A percentile compares a stretch with the other conserved stretches of the same genome.
Conservation (phyloP, 2,329 filamentous ascomycete genomes). For the Blastomyces percursus region DNA sequence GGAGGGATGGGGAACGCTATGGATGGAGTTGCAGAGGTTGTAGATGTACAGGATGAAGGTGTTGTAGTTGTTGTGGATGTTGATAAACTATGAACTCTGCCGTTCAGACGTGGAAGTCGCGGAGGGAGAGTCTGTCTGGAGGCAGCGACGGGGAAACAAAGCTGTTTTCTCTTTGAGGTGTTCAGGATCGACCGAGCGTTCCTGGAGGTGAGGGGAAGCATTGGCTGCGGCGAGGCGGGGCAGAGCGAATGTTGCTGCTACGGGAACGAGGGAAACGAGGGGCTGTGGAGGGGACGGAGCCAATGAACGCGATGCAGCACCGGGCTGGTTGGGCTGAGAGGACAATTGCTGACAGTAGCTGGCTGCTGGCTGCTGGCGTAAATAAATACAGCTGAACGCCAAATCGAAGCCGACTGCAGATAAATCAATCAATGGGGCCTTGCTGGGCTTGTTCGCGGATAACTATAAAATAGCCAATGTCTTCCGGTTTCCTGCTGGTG, state of each 20-base stretch:
- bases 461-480: neutral
- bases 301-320: neutral
- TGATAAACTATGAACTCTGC: constrained; percentile 6
- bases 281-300: neutral
- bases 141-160: neutral
- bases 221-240: constrained; percentile 8
- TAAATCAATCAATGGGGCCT: neutral
- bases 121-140: constrained; percentile 5
- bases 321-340: neutral
- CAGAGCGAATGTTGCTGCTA: constrained; percentile 7
- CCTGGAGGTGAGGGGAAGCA: constrained; percentile 13
- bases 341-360: neutral
- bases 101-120: constrained; percentile 2
- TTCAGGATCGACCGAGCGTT: constrained; percentile 6
- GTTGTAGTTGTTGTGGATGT: constrained; percentile 12
- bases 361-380: neutral
- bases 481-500: neutral
- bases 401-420: neutral
- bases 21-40: neutral
- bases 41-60: neutral
- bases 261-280: constrained; percentile 1
- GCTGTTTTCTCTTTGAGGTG: neutral
- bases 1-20: neutral
- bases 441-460: neutral
- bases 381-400: neutral